Percentiles rank a stretch among this genome's conserved stretches.
phyloP scores from a whole-genome alignment of 2,329 filamentous ascomycete genomes.

The Claviceps paspali region DNA sequence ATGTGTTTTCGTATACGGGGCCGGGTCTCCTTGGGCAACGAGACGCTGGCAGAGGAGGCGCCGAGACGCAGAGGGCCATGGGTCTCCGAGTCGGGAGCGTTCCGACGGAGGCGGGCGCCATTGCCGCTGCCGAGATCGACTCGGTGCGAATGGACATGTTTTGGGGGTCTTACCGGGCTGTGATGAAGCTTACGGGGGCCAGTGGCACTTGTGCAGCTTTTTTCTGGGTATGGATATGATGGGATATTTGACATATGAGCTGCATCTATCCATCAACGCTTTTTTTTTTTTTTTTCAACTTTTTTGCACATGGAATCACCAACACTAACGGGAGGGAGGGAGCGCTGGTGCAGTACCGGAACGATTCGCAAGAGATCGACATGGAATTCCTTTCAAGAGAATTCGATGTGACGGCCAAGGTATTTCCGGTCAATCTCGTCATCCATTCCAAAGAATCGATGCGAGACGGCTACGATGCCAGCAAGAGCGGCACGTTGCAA shows the following conservation, averaged over 20 bases:
- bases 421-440: constrained; percentile 56
- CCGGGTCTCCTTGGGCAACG: constrained; percentile 13
- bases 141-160: constrained; percentile 44
- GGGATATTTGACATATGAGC: too few relatives aligned
- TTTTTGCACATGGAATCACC: too few relatives aligned
- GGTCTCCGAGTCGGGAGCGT: constrained; percentile 39
- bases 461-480: constrained; percentile 45
- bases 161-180: constrained; percentile 55
- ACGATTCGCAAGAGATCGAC: constrained; percentile 68
- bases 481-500: constrained; percentile 40
- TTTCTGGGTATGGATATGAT: constrained; percentile 56
- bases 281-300: too few relatives aligned
- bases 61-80: constrained; percentile 29
- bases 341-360: constrained; percentile 47
- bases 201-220: constrained; percentile 62
- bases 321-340: background rate
- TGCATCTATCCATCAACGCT: too few relatives aligned
- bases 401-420: constrained; percentile 33
- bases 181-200: constrained; percentile 45
- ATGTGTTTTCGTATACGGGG: constrained; percentile 40
- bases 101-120: constrained; percentile 28
- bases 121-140: constrained; percentile 50
- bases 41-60: constrained; percentile 7
- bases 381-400: constrained; percentile 62
- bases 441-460: constrained; percentile 50